A percentile compares a stretch with the other conserved stretches of the same genome.
These are phyloP conservation scores for Limnanthes douglasii DNA, from an alignment of 345 rosid species.

Conservation along the genomic window DNA sequence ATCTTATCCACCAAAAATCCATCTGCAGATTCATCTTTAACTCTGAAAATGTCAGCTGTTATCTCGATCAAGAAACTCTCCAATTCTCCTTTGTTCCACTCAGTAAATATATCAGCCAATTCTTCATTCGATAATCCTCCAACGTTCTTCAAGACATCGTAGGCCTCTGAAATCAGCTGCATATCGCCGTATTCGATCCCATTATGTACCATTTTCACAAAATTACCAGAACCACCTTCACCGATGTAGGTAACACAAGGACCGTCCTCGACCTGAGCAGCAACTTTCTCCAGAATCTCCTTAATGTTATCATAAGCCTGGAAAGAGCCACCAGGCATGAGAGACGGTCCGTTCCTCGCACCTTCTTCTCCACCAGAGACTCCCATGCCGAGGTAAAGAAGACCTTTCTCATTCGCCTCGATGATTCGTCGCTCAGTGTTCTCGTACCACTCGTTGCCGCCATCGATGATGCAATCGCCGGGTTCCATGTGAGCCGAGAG, in stretches of 20 bases:
- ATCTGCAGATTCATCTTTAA: constrained; percentile 51
- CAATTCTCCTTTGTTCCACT: constrained; percentile 80
- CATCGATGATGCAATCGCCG: constrained; percentile 84
- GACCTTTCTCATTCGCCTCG: constrained; percentile 36
- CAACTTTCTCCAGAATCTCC: constrained; percentile 59
- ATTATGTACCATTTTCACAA: constrained; percentile 97
- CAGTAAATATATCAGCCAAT: constrained; percentile 53
- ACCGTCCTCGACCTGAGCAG: constrained; percentile 97
- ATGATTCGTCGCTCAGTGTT: constrained; percentile 82
- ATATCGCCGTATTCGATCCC: constrained; percentile 98
- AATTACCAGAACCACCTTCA: constrained; percentile 94
- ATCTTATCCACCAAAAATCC: constrained; percentile 89
- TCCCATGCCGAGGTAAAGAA: constrained; percentile 89
- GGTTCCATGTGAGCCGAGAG: constrained; percentile 68
- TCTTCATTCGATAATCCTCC: constrained; percentile 61
- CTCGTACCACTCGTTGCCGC: constrained; percentile 92
- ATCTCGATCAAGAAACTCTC: constrained; percentile 92
- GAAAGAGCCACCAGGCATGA: constrained; percentile 90
- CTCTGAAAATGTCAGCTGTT: constrained; percentile 71
- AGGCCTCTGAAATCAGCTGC: constrained; percentile 92
- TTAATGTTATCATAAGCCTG: constrained; percentile 61
- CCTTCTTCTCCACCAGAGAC: constrained; percentile 98
- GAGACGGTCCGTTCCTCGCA: constrained; percentile 78
- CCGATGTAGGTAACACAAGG: constrained; percentile 95
- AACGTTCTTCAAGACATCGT: constrained; percentile 82